Evolutionary conservation across 2,329 filamentous ascomycete species (phyloP).

Genomic region (Fusarium sp.): DNA sequence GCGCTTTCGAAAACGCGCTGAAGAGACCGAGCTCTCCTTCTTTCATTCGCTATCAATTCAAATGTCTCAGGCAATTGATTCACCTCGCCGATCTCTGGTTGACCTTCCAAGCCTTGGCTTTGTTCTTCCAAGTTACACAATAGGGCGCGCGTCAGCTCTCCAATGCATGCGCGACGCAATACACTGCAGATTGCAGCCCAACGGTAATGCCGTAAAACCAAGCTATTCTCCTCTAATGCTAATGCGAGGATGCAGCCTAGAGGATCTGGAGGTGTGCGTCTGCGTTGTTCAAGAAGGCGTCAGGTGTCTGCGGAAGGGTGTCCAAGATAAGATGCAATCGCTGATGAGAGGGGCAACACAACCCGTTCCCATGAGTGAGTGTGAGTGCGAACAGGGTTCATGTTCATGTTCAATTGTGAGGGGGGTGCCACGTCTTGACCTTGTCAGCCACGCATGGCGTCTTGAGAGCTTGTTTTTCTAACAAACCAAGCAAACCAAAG

Average conservation of each 20-base stretch:
- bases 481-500: not conserved
- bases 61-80: conserved; percentile 2
- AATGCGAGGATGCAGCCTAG: conserved; percentile 7
- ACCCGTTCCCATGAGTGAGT: conserved; percentile 10
- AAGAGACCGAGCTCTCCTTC: not conserved
- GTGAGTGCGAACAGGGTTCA: conserved; percentile 6
- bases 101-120: not conserved
- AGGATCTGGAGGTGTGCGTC: conserved; percentile 24
- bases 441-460: conserved; percentile 21
- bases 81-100: conserved; percentile 8
- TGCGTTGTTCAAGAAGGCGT: conserved; percentile 32
- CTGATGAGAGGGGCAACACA: conserved; percentile 19
- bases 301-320: conserved; percentile 21
- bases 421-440: conserved; percentile 24
- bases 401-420: not conserved
- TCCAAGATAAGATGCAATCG: conserved; percentile 33
- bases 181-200: conserved; percentile 19
- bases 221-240: not conserved
- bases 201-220: conserved; percentile 41
- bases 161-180: conserved; percentile 36
- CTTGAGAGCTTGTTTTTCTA: conserved; percentile 6
- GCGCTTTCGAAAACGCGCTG: not conserved
- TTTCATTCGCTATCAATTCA: not conserved
- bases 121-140: conserved; percentile 29
- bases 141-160: conserved; percentile 33